Evolutionary conservation across 2,329 filamentous ascomycete species (phyloP).

Genomic region (Gnomoniopsis sp.): DNA sequence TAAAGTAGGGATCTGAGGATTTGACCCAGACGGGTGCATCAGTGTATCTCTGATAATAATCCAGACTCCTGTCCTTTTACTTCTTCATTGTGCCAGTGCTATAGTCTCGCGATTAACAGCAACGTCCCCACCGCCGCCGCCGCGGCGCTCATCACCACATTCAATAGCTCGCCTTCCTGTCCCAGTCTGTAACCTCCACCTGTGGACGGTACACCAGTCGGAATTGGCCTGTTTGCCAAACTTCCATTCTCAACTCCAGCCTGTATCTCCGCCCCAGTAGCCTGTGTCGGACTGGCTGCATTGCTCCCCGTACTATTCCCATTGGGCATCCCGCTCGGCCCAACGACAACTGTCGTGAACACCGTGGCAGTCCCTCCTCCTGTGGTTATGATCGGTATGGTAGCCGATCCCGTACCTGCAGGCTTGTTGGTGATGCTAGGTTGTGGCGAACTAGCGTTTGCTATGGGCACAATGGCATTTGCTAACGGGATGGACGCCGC

Average conservation of each 20-base stretch:
- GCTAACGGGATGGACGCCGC: conserved; percentile 8
- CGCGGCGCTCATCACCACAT: not conserved
- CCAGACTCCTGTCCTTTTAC: not conserved
- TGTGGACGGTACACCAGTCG: too few species aligned
- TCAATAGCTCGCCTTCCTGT: not conserved
- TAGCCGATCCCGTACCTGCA: not conserved
- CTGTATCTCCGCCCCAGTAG: not conserved
- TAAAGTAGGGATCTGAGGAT: not conserved
- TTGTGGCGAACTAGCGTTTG: not conserved
- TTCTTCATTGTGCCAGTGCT: too few species aligned
- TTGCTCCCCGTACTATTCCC: not conserved
- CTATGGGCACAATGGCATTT: conserved; percentile 3
- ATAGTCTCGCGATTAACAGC: not conserved
- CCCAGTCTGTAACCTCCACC: not conserved
- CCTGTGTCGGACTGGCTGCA: not conserved
- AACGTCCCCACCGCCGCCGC: not conserved
- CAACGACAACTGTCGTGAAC: conserved; percentile 9
- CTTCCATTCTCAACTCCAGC: not conserved
- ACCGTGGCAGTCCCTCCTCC: conserved; percentile 8
- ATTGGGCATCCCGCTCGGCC: not conserved
- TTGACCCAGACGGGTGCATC: not conserved
- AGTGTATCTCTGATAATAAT: too few species aligned
- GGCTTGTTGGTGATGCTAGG: not conserved
- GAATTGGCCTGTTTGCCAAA: too few species aligned
- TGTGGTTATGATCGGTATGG: not conserved